Conservation (phyloP, 768 basidiomycete genomes). For the Termitomyces sp. region DNA sequence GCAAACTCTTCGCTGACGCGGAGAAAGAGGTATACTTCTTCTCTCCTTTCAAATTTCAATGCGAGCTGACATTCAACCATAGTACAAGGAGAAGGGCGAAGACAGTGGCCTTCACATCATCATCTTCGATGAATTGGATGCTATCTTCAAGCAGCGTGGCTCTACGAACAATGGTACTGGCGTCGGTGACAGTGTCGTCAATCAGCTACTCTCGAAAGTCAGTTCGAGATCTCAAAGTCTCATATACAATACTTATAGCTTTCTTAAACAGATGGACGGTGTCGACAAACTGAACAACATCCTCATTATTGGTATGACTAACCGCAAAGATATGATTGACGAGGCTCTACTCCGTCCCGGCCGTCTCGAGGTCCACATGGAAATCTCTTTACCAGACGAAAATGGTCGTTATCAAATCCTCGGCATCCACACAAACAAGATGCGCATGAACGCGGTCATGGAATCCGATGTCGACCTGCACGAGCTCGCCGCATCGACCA, state of each 20-base stretch:
- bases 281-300: conserved; percentile 99
- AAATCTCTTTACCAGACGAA: conserved; percentile 96
- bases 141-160: conserved; percentile 98
- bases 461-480: conserved; percentile 76
- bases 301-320: conserved; percentile 99
- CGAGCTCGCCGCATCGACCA: conserved; percentile 81
- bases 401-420: conserved; percentile 90
- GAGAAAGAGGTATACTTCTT: conserved; percentile 77
- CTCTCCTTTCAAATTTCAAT: not conserved
- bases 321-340: conserved; percentile 97
- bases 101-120: conserved; percentile 98
- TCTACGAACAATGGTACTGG: conserved; percentile 89
- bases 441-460: conserved; percentile 91
- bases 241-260: not conserved
- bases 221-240: conserved; percentile 5
- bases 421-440: conserved; percentile 91
- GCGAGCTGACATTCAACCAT: not conserved
- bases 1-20: conserved; percentile 96
- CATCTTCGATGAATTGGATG: conserved; percentile 98
- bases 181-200: conserved; percentile 98
- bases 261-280: conserved; percentile 83
- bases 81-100: conserved; percentile 98
- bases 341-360: conserved; percentile 96
- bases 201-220: conserved; percentile 96
- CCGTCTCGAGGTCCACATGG: conserved; percentile 99